Conservation (phyloP, 495 filamentous ascomycete species). For the Neurospora intermedia region DNA sequence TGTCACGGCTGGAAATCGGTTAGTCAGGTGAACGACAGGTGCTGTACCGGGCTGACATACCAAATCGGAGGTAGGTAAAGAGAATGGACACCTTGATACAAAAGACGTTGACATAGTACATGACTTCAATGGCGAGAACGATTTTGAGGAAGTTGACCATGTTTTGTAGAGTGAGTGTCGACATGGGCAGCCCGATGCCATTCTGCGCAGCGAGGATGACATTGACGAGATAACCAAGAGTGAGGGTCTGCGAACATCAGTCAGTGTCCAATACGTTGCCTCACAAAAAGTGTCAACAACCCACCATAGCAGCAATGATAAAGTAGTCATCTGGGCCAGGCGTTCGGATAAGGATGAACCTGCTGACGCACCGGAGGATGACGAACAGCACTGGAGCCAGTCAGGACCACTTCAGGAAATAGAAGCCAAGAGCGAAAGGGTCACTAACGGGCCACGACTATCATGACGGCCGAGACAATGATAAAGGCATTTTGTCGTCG, state of each 20-base stretch:
- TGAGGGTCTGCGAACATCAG: slow-evolving; percentile 14
- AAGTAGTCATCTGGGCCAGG: slow-evolving; percentile 25
- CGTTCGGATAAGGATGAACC: slow-evolving; percentile 21
- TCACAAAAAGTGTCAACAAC: neutral
- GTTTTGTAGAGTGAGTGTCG: slow-evolving; percentile 16
- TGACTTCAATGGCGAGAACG: slow-evolving; percentile 31
- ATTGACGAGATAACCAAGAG: slow-evolving; percentile 22
- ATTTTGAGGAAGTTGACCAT: slow-evolving; percentile 27
- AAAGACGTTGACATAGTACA: slow-evolving; percentile 30
- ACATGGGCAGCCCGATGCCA: slow-evolving; percentile 22
- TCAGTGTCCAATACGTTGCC: neutral
- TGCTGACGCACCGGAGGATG: slow-evolving; percentile 14
- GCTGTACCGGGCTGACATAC: slow-evolving; percentile 16
- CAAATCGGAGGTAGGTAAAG: slow-evolving; percentile 37
- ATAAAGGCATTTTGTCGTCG: slow-evolving; percentile 6
- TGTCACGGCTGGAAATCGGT: slow-evolving; percentile 14
- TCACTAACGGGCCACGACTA: slow-evolving; percentile 6
- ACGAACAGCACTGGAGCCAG: slow-evolving; percentile 17
- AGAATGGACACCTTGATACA: slow-evolving; percentile 39
- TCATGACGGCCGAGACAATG: slow-evolving; percentile 8
- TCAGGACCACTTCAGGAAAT: neutral
- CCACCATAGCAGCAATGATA: slow-evolving; percentile 22
- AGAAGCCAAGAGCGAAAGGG: neutral
- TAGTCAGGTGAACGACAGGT: neutral
- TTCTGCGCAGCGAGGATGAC: slow-evolving; percentile 20